Conservation (phyloP, 768 basidiomycete species). For the Russula sp. region DNA sequence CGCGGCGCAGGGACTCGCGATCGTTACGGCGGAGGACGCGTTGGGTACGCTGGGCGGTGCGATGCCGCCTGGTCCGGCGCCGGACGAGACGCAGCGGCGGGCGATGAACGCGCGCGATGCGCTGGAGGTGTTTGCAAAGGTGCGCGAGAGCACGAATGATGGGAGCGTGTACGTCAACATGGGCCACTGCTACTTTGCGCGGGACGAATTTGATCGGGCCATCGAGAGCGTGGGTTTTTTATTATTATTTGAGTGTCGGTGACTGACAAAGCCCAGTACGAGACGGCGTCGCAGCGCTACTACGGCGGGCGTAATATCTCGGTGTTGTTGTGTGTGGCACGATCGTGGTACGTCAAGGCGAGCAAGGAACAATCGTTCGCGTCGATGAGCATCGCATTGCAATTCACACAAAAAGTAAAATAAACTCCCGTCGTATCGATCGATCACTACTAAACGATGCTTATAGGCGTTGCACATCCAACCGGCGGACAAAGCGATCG, state of each 20-base stretch:
- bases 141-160: slow-evolving; percentile 75
- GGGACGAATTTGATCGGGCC: slow-evolving; percentile 92
- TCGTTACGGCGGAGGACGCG: slow-evolving; percentile 88
- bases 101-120: slow-evolving; percentile 78
- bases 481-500: slow-evolving; percentile 80
- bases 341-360: slow-evolving; percentile 93
- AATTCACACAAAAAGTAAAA: slow-evolving; percentile 69
- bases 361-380: slow-evolving; percentile 79
- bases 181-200: slow-evolving; percentile 88
- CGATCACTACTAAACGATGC: slow-evolving; percentile 17
- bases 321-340: slow-evolving; percentile 76
- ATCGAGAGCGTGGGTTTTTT: slow-evolving; percentile 75
- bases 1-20: slow-evolving; percentile 93
- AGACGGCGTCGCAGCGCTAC: slow-evolving; percentile 78
- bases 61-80: slow-evolving; percentile 35
- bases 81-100: slow-evolving; percentile 60
- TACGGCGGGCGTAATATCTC: slow-evolving; percentile 68
- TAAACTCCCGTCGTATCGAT: slow-evolving; percentile 14
- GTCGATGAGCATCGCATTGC: slow-evolving; percentile 78
- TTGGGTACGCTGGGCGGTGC: slow-evolving; percentile 60
- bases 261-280: slow-evolving; percentile 52
- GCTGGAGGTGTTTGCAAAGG: slow-evolving; percentile 81
- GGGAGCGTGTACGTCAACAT: slow-evolving; percentile 93
- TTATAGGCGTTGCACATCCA: slow-evolving; percentile 80
- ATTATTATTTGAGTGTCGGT: not conserved